phyloP scores from a whole-genome alignment of 2,329 filamentous ascomycete genomes.

The Xylaria polymorpha region DNA sequence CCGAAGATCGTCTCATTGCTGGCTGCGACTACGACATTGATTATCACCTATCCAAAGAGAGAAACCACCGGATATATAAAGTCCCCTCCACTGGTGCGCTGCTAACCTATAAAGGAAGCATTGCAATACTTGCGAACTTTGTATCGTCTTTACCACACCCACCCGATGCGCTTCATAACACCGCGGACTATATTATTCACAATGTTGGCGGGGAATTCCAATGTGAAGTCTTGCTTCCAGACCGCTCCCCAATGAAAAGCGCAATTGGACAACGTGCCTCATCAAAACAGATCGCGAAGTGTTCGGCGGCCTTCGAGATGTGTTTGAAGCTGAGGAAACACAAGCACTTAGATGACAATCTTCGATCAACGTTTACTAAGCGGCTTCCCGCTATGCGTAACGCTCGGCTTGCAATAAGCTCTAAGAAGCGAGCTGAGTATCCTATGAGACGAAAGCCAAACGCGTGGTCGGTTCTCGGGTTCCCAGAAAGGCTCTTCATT shows the following conservation, averaged over 20 bases:
- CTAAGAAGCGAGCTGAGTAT: slow-evolving; percentile 80
- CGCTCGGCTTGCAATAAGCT: slow-evolving; percentile 82
- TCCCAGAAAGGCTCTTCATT: slow-evolving; percentile 67
- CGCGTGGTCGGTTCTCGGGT: slow-evolving; percentile 70
- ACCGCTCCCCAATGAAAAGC: slow-evolving; percentile 75
- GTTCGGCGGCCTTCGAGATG: slow-evolving; percentile 87
- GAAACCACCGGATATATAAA: slow-evolving; percentile 64
- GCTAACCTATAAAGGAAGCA: slow-evolving; percentile 79
- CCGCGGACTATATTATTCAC: slow-evolving; percentile 71
- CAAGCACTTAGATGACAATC: slow-evolving; percentile 76
- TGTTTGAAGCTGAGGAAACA: slow-evolving; percentile 76
- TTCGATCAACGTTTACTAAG: slow-evolving; percentile 79
- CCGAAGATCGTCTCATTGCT: slow-evolving; percentile 76
- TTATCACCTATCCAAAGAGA: slow-evolving; percentile 64
- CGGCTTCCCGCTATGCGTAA: slow-evolving; percentile 86
- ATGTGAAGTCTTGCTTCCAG: slow-evolving; percentile 83
- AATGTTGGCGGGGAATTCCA: slow-evolving; percentile 69
- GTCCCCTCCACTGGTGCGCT: slow-evolving; percentile 78
- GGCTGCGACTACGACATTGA: slow-evolving; percentile 69
- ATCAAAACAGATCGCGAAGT: slow-evolving; percentile 83
- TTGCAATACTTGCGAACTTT: slow-evolving; percentile 78
- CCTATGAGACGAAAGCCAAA: slow-evolving; percentile 81
- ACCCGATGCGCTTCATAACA: slow-evolving; percentile 50
- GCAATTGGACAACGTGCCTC: slow-evolving; percentile 70
- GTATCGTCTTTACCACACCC: slow-evolving; percentile 72